A percentile compares a stretch with the other conserved stretches of the same genome.
These are phyloP conservation scores for Phytophthora capsici DNA, from an alignment of 352 stramenopile genomes.

Conservation along the genomic window DNA sequence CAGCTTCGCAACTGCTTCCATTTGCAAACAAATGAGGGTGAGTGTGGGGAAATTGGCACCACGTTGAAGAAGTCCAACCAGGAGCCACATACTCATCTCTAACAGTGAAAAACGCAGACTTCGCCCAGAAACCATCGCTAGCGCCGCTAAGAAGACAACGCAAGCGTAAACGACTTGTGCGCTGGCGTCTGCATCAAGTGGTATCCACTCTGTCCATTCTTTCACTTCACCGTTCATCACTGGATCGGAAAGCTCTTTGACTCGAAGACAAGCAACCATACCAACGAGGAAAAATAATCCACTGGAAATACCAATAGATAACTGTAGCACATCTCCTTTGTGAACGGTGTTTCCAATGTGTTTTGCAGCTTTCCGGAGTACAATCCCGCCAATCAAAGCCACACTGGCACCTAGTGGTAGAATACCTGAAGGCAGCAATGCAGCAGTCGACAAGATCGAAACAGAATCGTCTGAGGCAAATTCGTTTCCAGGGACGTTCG, in stretches of 20 bases:
- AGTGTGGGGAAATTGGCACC: conserved; percentile 66
- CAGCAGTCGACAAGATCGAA: conserved; percentile 79
- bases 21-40: conserved; percentile 55
- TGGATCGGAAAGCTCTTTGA: conserved; percentile 31
- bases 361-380: conserved; percentile 35
- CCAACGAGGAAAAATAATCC: conserved; percentile 32
- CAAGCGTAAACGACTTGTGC: conserved; percentile 59
- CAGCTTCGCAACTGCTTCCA: conserved; percentile 39
- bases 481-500: conserved; percentile 59
- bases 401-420: conserved; percentile 40
- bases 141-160: conserved; percentile 22
- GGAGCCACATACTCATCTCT: conserved; percentile 71
- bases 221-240: neutral
- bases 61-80: conserved; percentile 68
- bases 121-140: conserved; percentile 6
- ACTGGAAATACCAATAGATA: conserved; percentile 16
- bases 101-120: conserved; percentile 19
- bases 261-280: conserved; percentile 31
- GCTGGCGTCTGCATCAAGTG: conserved; percentile 42
- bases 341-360: neutral
- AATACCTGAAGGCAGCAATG: conserved; percentile 39
- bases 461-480: conserved; percentile 82
- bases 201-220: conserved; percentile 12
- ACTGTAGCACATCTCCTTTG: conserved; percentile 9
- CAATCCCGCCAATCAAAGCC: conserved; percentile 44